Evolutionary conservation across 2,329 filamentous ascomycete species (phyloP), one percentile per base, ranked within the genome.

Genomic region (Ambrosiella cleistominuta): DNA sequence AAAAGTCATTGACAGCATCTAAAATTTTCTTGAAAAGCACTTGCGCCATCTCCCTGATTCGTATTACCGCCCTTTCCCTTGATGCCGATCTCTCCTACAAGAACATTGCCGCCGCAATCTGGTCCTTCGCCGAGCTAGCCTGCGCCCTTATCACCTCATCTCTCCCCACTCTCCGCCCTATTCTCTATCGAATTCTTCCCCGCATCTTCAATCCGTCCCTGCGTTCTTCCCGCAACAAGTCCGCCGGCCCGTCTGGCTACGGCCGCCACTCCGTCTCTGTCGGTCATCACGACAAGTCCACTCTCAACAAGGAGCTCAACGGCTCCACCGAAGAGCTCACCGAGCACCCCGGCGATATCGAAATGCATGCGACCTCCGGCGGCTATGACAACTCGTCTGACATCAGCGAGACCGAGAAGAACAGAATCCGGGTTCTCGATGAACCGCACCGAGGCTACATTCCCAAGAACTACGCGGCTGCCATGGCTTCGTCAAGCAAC

Each of bases 131-230:
- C 36, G 64, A 66, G 56, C 59, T 65, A 50, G 58, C 61, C 50
- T 63, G 63, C 6, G 64, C 63, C 44, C 54, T 66, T 1, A 64
- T 61, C 9, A 64, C 62, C 57, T 62, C 63, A 17, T 64, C 63
- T 19, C 61, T 66, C 8, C 63, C 64, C 19, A 65, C 63, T n/a
- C 61, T 66, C 35, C 64, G 65, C 2, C 65, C 65, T 3, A 60
- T 66, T 17, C 54, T 65, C 38, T 63, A 64, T 42, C 65, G 65
- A 35, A 54, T 64, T 51, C 64, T 66, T 53, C 65, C 65, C n/a
- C 58, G 61, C 27, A 60, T 66, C 39, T 60, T 60, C 54, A 45
- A 54, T 15, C 58, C 58, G 4, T 56, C 57, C n/a, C 13, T 42
- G n/a, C 52, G 53, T n/a, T 56, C 52, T 11, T 54, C 50, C 15